Conservation (phyloP, 306 rosid genomes). For the Purshia tridentata region DNA sequence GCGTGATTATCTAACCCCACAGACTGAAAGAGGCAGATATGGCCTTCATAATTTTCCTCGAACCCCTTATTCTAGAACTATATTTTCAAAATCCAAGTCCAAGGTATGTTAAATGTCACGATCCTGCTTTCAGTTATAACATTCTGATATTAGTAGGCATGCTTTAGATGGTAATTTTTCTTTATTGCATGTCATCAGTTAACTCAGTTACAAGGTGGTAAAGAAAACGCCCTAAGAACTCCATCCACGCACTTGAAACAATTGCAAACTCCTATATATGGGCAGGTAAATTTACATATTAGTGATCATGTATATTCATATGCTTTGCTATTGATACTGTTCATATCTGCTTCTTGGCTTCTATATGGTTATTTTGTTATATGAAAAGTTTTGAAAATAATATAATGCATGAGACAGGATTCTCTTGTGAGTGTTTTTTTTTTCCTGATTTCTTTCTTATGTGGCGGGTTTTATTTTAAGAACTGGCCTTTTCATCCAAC, state of each 20-base stretch:
- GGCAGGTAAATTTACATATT: constrained; percentile 47
- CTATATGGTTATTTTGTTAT: neutral
- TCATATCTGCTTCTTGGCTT: neutral
- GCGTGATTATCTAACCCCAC: constrained; percentile 57
- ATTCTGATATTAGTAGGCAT: constrained; percentile 3
- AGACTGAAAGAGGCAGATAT: constrained; percentile 56
- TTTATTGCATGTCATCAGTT: constrained; percentile 38
- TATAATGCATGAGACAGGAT: neutral
- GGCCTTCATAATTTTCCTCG: constrained; percentile 70
- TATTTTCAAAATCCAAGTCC: constrained; percentile 67
- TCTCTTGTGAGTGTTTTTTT: too few species aligned
- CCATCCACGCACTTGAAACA: constrained; percentile 48
- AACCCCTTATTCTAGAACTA: constrained; percentile 88
- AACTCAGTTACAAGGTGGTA: constrained; percentile 44
- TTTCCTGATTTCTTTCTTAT: neutral
- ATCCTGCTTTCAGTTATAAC: constrained; percentile 19
- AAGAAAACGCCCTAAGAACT: constrained; percentile 24
- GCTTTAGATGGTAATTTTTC: constrained; percentile 3
- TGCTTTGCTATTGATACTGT: neutral
- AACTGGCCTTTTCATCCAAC: neutral
- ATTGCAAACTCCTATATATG: constrained; percentile 41
- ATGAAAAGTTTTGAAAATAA: neutral
- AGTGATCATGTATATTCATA: neutral
- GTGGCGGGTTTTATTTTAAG: neutral
- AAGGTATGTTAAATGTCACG: constrained; percentile 46